Percentiles rank a stretch among this genome's conserved stretches.
phyloP scores from a whole-genome alignment of 2,329 filamentous ascomycete species.

The Tympanopsis confertula region DNA sequence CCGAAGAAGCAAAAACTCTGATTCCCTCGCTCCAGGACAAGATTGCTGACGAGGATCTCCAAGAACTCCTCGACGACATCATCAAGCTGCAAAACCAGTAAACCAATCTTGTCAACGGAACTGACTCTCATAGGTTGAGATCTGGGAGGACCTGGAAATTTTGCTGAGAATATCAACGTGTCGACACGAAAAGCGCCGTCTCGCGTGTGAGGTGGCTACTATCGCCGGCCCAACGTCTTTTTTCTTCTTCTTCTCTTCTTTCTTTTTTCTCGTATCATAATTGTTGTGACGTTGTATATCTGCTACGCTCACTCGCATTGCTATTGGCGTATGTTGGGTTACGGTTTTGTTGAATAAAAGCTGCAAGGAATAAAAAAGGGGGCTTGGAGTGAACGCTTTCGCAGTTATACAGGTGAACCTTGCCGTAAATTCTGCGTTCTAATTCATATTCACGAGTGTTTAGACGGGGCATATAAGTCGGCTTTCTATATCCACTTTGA shows the following conservation, averaged over 20 bases:
- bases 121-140: too few relatives aligned
- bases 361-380: too few relatives aligned
- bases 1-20: conserved; percentile 91
- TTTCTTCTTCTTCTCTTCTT: background rate
- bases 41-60: conserved; percentile 77
- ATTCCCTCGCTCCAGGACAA: conserved; percentile 84
- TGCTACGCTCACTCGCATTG: background rate
- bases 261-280: background rate
- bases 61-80: conserved; percentile 82
- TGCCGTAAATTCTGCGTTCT: too few relatives aligned
- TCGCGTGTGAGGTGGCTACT: background rate
- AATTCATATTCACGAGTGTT: too few relatives aligned
- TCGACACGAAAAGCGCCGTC: background rate
- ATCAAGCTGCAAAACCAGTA: conserved; percentile 53
- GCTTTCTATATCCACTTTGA: too few relatives aligned
- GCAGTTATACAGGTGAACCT: too few relatives aligned
- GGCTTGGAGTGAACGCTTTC: too few relatives aligned
- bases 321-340: too few relatives aligned
- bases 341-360: too few relatives aligned
- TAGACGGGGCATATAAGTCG: too few relatives aligned
- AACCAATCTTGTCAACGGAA: background rate
- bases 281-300: background rate
- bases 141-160: too few relatives aligned
- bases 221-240: background rate
- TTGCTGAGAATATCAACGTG: too few relatives aligned